These are phyloP conservation scores for Quercus aquifolioides DNA, from an alignment of 306 rosid species.

Conservation along the genomic window DNA sequence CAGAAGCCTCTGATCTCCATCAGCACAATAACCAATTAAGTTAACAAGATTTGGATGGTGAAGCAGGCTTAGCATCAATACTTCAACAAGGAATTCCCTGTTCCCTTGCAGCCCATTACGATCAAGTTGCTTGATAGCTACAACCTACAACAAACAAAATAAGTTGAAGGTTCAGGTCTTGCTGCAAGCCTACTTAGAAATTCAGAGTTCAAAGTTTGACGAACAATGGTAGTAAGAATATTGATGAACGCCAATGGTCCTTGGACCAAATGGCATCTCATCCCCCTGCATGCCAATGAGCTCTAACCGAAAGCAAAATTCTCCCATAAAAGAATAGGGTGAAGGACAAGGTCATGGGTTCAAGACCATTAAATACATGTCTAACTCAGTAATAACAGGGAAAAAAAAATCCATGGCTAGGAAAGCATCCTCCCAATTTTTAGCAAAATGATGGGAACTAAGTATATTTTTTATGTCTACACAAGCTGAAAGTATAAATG, in stretches of 20 bases:
- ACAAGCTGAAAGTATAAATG: neutral
- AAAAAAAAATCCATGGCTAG: neutral
- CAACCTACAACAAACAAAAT: constrained; percentile 35
- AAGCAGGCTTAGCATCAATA: constrained; percentile 52
- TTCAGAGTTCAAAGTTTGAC: neutral
- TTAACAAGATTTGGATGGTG: constrained; percentile 63
- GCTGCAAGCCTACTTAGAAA: neutral
- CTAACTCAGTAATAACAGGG: neutral
- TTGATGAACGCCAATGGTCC: neutral
- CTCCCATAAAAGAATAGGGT: neutral
- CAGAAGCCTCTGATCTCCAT: constrained; percentile 60
- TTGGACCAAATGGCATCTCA: neutral
- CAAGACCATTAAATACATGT: neutral
- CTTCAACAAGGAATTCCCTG: constrained; percentile 61
- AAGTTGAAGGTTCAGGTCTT: constrained; percentile 4
- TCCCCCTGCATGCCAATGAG: neutral
- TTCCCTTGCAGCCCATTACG: constrained; percentile 62
- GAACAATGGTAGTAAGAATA: neutral
- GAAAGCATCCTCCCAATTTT: neutral
- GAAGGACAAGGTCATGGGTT: neutral
- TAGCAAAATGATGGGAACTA: neutral
- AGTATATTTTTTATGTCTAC: neutral
- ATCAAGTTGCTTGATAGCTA: constrained; percentile 57
- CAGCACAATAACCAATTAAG: constrained; percentile 58
- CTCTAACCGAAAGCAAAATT: neutral